Base-by-base conservation (phyloP, 164 flowering plant species). In the Stephania japonica region DNA sequence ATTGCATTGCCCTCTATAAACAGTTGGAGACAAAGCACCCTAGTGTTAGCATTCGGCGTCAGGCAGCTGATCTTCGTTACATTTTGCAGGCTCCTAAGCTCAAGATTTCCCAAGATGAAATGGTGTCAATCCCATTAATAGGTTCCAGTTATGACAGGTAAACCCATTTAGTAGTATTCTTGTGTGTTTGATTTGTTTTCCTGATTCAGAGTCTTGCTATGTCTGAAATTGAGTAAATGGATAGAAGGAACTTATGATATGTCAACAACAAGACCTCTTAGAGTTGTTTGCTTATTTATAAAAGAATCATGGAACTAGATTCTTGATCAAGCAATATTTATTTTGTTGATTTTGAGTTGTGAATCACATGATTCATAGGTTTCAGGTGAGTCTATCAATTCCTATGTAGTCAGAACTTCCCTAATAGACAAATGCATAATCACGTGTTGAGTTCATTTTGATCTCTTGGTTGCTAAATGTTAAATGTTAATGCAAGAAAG, bases 21-120 rank as follows among this genome's bases (percentile, higher is more conserved):
- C 88, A 88, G 71, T 78, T 95, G 84, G 98, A 95, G 81, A 76
- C 70, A 71, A 78, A 75, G 74, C 99, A 95, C 76, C 99, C 99
- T 2, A 83, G 80, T 78, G 66, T 84, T 65, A 87, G 85, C 66
- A 92, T 95, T 70, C 83, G 94, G 56, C 91, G 98, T 44, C 99
- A 95, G 74, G 97, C 99, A 80, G 83, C 91, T 0, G 91, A 91
- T 0, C 91, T 95, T 43, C 89, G 94, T 26, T 95, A 95, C 84
- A 95, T 95, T 72, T 76, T 89, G 83, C 92, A 95, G 83, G 96
- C 99, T 47, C 99, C 99, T 8, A 95, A 91, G 85, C 85, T 95
- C 43, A 95, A 91, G 87, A 91, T 92, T 81, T 81, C 97, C 5
- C 88, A 85, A 75, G 99, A 95, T 63, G 99, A 95, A 86, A 91